phyloP scores from a whole-genome alignment of 495 filamentous ascomycete species.

The Penicillium lividum region DNA sequence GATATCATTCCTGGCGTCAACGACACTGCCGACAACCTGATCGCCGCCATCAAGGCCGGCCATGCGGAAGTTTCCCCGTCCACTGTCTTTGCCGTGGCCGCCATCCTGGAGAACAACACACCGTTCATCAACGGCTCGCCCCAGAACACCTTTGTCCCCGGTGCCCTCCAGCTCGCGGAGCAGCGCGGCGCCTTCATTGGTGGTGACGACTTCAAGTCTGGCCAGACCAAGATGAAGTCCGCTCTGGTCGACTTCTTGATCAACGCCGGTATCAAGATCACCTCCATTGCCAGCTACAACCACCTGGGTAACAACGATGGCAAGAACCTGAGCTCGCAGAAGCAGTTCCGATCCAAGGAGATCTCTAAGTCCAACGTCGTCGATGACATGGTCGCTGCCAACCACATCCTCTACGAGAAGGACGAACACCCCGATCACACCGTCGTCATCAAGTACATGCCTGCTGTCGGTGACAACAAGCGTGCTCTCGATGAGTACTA shows the following conservation, averaged over 20 bases:
- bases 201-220: conserved; percentile 99
- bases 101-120: conserved; percentile 81
- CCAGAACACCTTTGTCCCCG: conserved; percentile 98
- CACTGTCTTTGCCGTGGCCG: conserved; percentile 92
- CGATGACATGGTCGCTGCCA: conserved; percentile 98
- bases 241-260: conserved; percentile 98
- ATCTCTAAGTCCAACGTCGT: conserved; percentile 99
- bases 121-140: conserved; percentile 99
- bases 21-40: conserved; percentile 91
- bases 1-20: conserved; percentile 88
- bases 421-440: conserved; percentile 89
- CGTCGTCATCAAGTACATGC: conserved; percentile 98
- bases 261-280: conserved; percentile 98
- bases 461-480: conserved; percentile 98
- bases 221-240: conserved; percentile 99
- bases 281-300: conserved; percentile 98
- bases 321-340: conserved; percentile 95
- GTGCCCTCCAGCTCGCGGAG: conserved; percentile 88
- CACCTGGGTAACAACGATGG: conserved; percentile 99
- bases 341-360: conserved; percentile 99
- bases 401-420: conserved; percentile 81
- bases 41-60: conserved; percentile 80
- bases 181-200: conserved; percentile 87
- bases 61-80: conserved; percentile 91
- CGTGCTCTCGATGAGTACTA: conserved; percentile 98